Evolutionary conservation across 768 basidiomycete genomes (phyloP), one percentile per base, ranked within the genome.

Genomic region (Leccinum obscurum): DNA sequence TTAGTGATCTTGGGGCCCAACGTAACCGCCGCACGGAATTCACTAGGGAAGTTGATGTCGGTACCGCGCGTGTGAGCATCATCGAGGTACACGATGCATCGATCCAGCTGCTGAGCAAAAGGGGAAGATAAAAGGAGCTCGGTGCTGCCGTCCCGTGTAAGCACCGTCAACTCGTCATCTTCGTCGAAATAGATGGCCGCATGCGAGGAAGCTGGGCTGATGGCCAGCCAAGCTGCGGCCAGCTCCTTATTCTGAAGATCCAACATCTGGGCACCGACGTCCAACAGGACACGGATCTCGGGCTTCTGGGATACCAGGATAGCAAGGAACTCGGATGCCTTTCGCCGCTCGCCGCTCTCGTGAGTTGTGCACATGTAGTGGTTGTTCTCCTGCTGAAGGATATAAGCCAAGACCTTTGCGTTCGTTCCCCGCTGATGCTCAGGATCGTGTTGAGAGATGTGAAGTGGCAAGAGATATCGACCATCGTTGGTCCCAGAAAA

Each of bases 201-300:
- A 22, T 8, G 39, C 39, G 61, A 54, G 0, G 65, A 46, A 24
- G 52, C 49, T 1, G 53, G 20, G 13, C 56, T 68, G 49, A 61
- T 55, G 22, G 51, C 34, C 6, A 85, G 66, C 85, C 84, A 85
- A 2, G 64, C 54, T 20, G 57, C 39, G 3, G 75, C 80, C 1
- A 85, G 56, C 24, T 80, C 70, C 2, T 64, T 35, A 59, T 83
- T 85, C 24, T 72, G 67, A 56, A 83, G 70, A 49, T 85, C 83
- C 10, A 85, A 69, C 70, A 85, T 80, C 59, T 85, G 83, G 0
- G 83, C 83, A 3, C 83, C 84, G 14, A 85, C 83, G 52, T 85
- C 83, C 14, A 85, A 68, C 24, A 85, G 67, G 6, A 85, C 82
- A 20, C 74, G 74, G 26, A 84, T 72, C 20, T 72, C 66, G 3